Percentiles rank a stretch among this genome's conserved stretches.
These are phyloP conservation scores for Vairimorpha apis DNA, from an alignment of 371 early-diverging fungal genomes.

Conservation along the genomic window DNA sequence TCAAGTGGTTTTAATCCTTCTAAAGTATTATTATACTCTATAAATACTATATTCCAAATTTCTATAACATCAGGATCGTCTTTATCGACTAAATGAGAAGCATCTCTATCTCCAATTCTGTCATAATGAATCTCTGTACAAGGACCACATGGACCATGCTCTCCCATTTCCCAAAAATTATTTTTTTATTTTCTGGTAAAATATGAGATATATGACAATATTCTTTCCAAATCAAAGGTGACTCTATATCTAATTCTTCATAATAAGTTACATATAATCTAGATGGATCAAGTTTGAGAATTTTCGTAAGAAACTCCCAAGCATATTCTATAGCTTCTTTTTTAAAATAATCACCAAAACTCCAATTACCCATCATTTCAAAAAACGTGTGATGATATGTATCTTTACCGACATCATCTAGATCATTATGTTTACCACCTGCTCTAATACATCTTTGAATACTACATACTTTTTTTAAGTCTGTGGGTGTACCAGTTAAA, in stretches of 20 bases:
- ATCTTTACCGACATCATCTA: slow-evolving; percentile 99
- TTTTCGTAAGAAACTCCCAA: slow-evolving; percentile 85
- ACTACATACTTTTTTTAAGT: slow-evolving; percentile 81
- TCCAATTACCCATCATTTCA: slow-evolving; percentile 99
- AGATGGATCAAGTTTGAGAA: slow-evolving; percentile 73
- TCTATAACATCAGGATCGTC: slow-evolving; percentile 97
- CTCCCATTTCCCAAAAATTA: slow-evolving; percentile 99
- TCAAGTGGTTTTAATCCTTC: slow-evolving; percentile 82
- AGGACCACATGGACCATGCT: slow-evolving; percentile 98
- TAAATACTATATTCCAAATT: slow-evolving; percentile 99
- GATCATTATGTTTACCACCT: slow-evolving; percentile 98
- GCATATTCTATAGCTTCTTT: slow-evolving; percentile 80
- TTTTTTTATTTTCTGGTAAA: slow-evolving; percentile 80
- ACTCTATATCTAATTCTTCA: slow-evolving; percentile 89
- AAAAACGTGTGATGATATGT: slow-evolving; percentile 99
- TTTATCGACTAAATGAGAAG: slow-evolving; percentile 81
- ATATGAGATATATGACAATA: slow-evolving; percentile 74
- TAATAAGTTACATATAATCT: slow-evolving; percentile 95
- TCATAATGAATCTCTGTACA: slow-evolving; percentile 99
- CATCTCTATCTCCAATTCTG: slow-evolving; percentile 84
- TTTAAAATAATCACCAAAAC: slow-evolving; percentile 99
- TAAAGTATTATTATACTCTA: slow-evolving; percentile 95
- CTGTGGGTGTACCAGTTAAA: slow-evolving; percentile 83
- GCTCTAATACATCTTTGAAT: slow-evolving; percentile 68
- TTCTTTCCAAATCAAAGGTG: slow-evolving; percentile 81